Base-by-base conservation (phyloP, 495 filamentous ascomycete species). In the Astrothelium subdiscretum region DNA sequence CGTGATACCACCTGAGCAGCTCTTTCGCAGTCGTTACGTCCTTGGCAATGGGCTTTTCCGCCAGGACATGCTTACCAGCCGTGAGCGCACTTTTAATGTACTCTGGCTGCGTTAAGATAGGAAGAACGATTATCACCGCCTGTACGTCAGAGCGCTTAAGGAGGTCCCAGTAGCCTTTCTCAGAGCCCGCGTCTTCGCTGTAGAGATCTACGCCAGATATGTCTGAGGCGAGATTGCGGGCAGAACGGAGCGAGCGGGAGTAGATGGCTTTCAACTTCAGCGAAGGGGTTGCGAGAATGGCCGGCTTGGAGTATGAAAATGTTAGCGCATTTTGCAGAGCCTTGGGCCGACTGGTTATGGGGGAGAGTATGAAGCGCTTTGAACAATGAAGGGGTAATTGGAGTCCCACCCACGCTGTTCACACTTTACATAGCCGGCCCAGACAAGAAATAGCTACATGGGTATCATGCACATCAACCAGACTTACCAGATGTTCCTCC, bases 41-140 rank as follows among this genome's bases (percentile, higher is more conserved):
- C 66, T 81, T 79, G 0, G 88, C 88, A 42, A 92, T 82, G 20
- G 90, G 89, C 71, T 94, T 95, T 73, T 95, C 90, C n/a, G 78
- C 85, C 0, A 92, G 73, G 5, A 92, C 89, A 72, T 91, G 88
- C 66, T 94, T 94, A 26, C 86, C 84, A 1, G 87, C 87, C 0
- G 73, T 65, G 0, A 94, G 77, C 3, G 87, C 83, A 32, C 76
- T 74, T 66, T 81, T 75, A 71, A 87, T 84, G 66, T 78, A 81
- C 35, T 73, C 67, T 0, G 83, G 80, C 68, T 88, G 85, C 32
- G 71, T 71, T 18, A 73, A 63, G 68, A 88, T 87, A 3, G 85
- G 85, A 2, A 88, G 80, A 11, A 81, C 87, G 61, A 94, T 80
- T 61, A 91, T 81, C 10, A 94, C 81, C 44, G 84, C 86, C 0